Conservation (phyloP, 2,329 filamentous ascomycete genomes). For the Conoideocrella luteorostrata region DNA sequence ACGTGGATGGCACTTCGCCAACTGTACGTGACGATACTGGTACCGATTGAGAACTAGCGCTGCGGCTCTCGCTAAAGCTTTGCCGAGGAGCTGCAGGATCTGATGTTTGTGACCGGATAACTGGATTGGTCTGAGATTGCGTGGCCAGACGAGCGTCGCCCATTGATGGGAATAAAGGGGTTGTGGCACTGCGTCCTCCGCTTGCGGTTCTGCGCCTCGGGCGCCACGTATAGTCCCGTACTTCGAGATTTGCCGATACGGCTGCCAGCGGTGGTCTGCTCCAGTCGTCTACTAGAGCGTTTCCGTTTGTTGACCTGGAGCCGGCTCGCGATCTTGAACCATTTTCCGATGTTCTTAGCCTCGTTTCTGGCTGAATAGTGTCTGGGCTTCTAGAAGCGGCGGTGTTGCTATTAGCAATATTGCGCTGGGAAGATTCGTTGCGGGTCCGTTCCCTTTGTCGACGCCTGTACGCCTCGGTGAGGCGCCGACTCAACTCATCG, state of each 20-base stretch:
- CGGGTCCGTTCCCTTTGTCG: conserved; percentile 61
- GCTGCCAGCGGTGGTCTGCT: conserved; percentile 44
- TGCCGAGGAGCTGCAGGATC: conserved; percentile 33
- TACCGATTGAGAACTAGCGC: conserved; percentile 30
- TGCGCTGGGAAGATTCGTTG: conserved; percentile 27
- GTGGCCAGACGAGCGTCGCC: conserved; percentile 43
- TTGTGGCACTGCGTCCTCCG: conserved; percentile 47
- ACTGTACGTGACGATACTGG: conserved; percentile 18
- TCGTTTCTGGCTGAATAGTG: conserved; percentile 16
- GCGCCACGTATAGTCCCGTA: conserved; percentile 22
- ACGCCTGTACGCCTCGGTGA: conserved; percentile 80
- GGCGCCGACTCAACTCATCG: conserved; percentile 83
- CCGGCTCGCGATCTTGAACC: conserved; percentile 32
- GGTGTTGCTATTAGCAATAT: conserved; percentile 34
- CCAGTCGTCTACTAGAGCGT: conserved; percentile 37
- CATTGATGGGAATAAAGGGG: conserved; percentile 36
- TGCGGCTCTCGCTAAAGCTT: conserved; percentile 35
- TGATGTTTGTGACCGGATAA: conserved; percentile 33
- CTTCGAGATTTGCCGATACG: conserved; percentile 22
- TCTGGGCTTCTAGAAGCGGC: conserved; percentile 28
- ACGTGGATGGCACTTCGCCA: conserved; percentile 14
- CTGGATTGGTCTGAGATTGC: conserved; percentile 61
- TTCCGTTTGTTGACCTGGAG: conserved; percentile 40
- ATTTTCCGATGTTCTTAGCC: conserved; percentile 21
- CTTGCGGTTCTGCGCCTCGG: conserved; percentile 46